phyloP scores from a whole-genome alignment of 768 basidiomycete species.

The Phanerochaete carnosa region DNA sequence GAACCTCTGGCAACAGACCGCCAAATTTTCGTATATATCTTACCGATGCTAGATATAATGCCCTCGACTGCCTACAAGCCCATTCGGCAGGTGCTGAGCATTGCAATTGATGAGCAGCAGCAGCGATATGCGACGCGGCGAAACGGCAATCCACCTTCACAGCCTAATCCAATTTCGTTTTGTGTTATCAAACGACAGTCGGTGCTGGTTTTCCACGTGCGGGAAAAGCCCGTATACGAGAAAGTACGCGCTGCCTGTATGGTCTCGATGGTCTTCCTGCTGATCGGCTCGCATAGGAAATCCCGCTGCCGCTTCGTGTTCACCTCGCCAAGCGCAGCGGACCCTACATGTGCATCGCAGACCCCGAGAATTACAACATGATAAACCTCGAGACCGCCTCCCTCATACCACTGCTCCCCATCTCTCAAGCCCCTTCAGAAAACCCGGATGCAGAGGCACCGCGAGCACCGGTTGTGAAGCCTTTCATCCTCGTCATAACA shows the following conservation, averaged over 20 bases:
- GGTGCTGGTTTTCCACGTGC: conserved; percentile 62
- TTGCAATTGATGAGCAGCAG: conserved; percentile 81
- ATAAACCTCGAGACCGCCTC: conserved; percentile 74
- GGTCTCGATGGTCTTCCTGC: background rate
- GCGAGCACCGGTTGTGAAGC: conserved; percentile 46
- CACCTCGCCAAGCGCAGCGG: conserved; percentile 61
- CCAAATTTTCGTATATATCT: conserved; percentile 72
- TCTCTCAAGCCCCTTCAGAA: conserved; percentile 57
- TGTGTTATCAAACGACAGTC: conserved; percentile 67
- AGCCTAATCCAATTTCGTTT: conserved; percentile 58
- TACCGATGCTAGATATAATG: conserved; percentile 78
- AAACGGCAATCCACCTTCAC: conserved; percentile 36
- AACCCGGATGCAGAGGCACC: conserved; percentile 5
- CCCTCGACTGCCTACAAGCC: conserved; percentile 61
- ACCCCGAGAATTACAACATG: conserved; percentile 69
- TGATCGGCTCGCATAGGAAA: conserved; percentile 46
- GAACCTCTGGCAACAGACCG: conserved; percentile 35
- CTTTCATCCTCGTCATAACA: conserved; percentile 71
- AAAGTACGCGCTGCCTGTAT: conserved; percentile 40
- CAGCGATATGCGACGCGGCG: conserved; percentile 35
- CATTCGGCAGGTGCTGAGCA: conserved; percentile 73
- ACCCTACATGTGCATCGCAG: conserved; percentile 68
- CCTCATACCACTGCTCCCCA: conserved; percentile 69
- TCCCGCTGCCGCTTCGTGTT: conserved; percentile 60
- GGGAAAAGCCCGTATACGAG: conserved; percentile 58